These are phyloP conservation scores for Pleurotus platypus DNA, from an alignment of 768 basidiomycete genomes.

Conservation along the genomic window DNA sequence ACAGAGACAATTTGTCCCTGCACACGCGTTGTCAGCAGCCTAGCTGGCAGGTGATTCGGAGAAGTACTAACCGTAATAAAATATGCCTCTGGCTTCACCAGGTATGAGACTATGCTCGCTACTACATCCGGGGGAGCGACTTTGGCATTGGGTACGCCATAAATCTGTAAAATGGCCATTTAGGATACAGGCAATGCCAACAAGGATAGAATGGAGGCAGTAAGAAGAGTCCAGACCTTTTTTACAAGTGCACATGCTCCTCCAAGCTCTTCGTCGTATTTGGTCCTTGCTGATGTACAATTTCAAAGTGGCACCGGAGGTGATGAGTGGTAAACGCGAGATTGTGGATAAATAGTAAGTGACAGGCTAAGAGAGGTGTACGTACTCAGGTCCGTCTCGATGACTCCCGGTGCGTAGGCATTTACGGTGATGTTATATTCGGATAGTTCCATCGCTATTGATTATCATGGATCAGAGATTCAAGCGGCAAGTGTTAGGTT, in stretches of 20 bases:
- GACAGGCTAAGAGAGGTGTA: background rate
- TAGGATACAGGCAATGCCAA: background rate
- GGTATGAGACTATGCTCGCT: conserved; percentile 32
- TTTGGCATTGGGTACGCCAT: conserved; percentile 13
- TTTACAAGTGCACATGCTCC: background rate
- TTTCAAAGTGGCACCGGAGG: background rate
- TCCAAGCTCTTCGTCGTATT: background rate
- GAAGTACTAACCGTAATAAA: conserved; percentile 25
- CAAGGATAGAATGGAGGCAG: background rate
- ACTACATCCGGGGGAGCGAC: conserved; percentile 26
- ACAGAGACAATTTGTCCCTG: conserved; percentile 7
- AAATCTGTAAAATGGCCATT: background rate
- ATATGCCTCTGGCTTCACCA: conserved; percentile 29
- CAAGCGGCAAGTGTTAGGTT: too few species aligned
- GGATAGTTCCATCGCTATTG: conserved; percentile 26
- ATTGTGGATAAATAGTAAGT: background rate
- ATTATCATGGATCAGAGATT: too few species aligned
- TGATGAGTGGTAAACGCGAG: background rate
- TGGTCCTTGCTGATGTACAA: background rate
- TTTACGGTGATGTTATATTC: conserved; percentile 34
- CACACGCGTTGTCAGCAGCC: background rate
- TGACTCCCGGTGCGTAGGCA: conserved; percentile 32
- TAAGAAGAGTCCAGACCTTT: background rate
- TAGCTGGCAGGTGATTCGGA: background rate
- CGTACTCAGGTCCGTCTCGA: conserved; percentile 27